Evolutionary conservation across 2,329 filamentous ascomycete genomes (phyloP), one percentile per base, ranked within the genome.

Genomic region (Epichloe gansuensis): DNA sequence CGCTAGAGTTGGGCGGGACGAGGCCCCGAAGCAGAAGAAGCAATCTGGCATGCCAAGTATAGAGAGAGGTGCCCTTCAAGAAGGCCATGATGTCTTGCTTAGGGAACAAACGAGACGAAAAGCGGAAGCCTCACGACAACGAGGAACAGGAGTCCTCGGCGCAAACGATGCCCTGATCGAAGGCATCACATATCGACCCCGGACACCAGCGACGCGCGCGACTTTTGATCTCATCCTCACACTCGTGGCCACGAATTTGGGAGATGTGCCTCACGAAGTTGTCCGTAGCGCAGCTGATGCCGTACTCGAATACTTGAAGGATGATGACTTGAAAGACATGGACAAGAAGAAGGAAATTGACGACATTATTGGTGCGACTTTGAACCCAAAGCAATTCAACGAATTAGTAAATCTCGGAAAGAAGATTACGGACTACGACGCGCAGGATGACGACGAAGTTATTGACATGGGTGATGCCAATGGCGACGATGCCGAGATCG

Each of bases 291-390:
- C 93, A 15, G 91, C 93, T 13, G 93, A 98, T 66, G 89, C 87
- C 3, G 83, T 90, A 3, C 68, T 98, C 50, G 93, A 98, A 65
- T 89, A 85, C 56, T 74, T 98, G 44, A 98, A 98, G 68, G 90
- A 97, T 60, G 90, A 96, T 56, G 86, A 90, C 56, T 74, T 96
- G 72, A 97, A 97, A 68, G 93, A 98, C 65, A 87, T 95, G 54
- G 93, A 98, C 66, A 96, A 94, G 75, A 98, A 98, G 74, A 95
- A 90, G 70, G 89, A 96, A 66, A 82, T 97, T 43, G 93, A 98
- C 61, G 93, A 97, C 58, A 82, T 97, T 54, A 69, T 98, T 42
- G 93, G 91, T n/a, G 78, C 78, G 38, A 82, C 82, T 0, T 80
- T 96, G 73, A 84, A 77, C 47, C 80, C 88, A 1, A 95, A 96